Base-by-base conservation (phyloP, 495 filamentous ascomycete genomes). In the Neurospora sp. region DNA sequence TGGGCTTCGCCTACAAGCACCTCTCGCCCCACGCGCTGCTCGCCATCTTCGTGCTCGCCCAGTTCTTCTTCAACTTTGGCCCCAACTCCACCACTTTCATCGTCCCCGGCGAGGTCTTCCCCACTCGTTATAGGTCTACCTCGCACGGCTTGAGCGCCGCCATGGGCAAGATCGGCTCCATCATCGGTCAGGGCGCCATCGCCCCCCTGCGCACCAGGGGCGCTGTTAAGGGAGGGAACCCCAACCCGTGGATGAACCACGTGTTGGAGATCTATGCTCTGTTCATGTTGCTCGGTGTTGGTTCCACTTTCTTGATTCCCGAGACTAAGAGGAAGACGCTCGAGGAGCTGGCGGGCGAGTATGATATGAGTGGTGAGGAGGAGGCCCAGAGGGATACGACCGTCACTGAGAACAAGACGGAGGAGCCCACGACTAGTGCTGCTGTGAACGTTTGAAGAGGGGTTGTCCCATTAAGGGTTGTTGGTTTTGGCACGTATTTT, bases 1-100 rank as follows among this genome's bases (percentile, higher is more conserved):
- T 94, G 78, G 92, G 91, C 4, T 92, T 92, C 75, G 88, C 86
- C 37, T 94, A 90, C 82, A 75, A 87, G 72, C 74, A 84, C 38
- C 81, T 83, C 78, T 88, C 75, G 75, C 79, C 76, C 72, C 86
- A 75, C 75, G 86, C 76, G 35, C 84, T 94, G 12, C 85, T 94
- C 31, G 90, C 84, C n/a, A 86, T 93, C 72, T 96, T 95, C 78
- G 86, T 95, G 22, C 82, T 96, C 3, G 89, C 90, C n/a, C 91
- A 95, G 75, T 92, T 93, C 84, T 94, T 85, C 77, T 84, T 86
- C 79, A 85, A 85, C 77, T 84, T 93, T 73, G 90, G 93, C 2
- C 94, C 94, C 70, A 97, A 97, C 81, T 86, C 92, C 2, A 97
- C 92, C 27, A 97, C 93, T 40, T 97, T 97, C 84, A 91, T 97